Conservation (phyloP, 2,329 filamentous ascomycete species). For the Epichloe coenophiala region DNA sequence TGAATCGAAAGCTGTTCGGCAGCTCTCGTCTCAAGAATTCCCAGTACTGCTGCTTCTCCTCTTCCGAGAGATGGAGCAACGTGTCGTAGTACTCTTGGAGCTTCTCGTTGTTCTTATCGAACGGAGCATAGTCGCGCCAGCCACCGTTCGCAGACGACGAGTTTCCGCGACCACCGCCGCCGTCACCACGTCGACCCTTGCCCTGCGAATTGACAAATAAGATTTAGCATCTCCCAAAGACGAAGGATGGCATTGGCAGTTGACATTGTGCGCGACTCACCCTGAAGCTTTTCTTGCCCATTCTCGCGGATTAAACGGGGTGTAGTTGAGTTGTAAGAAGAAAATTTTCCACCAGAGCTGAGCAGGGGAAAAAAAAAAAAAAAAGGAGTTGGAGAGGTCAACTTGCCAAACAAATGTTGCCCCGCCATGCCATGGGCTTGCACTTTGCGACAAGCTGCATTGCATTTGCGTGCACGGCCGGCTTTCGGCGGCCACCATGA, state of each 20-base stretch:
- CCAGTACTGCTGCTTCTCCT: slow-evolving; percentile 77
- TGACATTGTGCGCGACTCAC: slow-evolving; percentile 11
- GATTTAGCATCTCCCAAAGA: not conserved
- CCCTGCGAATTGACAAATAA: slow-evolving; percentile 15
- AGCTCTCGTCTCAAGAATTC: slow-evolving; percentile 67
- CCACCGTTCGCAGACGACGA: slow-evolving; percentile 9
- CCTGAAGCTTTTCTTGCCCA: slow-evolving; percentile 25
- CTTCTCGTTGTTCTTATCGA: slow-evolving; percentile 69
- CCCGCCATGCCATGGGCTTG: not conserved
- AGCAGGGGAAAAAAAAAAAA: not conserved
- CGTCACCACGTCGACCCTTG: slow-evolving; percentile 23
- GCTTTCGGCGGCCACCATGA: too few relatives aligned
- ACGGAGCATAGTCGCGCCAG: slow-evolving; percentile 24
- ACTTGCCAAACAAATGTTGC: too few relatives aligned
- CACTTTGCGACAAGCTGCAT: not conserved
- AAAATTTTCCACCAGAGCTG: not conserved
- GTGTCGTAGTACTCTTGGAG: slow-evolving; percentile 80
- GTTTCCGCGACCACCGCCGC: slow-evolving; percentile 17
- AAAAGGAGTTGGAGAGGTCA: not conserved
- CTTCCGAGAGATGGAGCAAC: slow-evolving; percentile 60
- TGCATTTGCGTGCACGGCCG: too few relatives aligned
- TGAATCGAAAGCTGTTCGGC: slow-evolving; percentile 96
- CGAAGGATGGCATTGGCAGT: not conserved
- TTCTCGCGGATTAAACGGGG: slow-evolving; percentile 12
- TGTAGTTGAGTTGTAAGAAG: not conserved